These are phyloP conservation scores for Xerophyta viscosa DNA, from an alignment of 106 monocot species.

Conservation along the genomic window DNA sequence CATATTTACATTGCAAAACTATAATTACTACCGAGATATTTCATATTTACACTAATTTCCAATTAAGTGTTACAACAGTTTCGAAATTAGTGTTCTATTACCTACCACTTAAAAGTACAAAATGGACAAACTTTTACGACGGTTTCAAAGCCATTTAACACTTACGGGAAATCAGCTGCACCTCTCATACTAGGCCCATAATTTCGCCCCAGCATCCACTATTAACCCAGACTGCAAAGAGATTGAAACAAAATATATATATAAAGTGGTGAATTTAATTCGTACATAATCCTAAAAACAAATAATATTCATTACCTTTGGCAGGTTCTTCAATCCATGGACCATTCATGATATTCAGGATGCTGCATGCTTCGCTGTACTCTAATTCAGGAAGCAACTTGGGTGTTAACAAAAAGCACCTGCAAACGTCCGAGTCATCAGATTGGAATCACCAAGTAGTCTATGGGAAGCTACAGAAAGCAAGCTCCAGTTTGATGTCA, in stretches of 20 bases:
- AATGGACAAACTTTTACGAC: too few relatives aligned
- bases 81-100: too few relatives aligned
- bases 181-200: conserved; percentile 23
- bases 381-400: conserved; percentile 92
- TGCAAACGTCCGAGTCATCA: conserved; percentile 12
- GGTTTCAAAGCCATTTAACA: too few relatives aligned
- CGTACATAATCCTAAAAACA: neutral
- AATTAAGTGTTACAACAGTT: too few relatives aligned
- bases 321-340: conserved; percentile 87
- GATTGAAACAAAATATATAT: neutral
- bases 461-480: neutral
- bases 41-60: too few relatives aligned
- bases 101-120: too few relatives aligned
- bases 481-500: too few relatives aligned
- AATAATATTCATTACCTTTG: conserved; percentile 40
- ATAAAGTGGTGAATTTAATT: neutral
- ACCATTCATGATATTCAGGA: conserved; percentile 98
- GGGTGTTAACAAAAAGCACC: conserved; percentile 92
- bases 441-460: too few relatives aligned
- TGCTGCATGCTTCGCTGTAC: conserved; percentile 90
- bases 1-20: too few relatives aligned
- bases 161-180: too few relatives aligned
- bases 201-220: conserved; percentile 66
- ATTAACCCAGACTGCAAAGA: conserved; percentile 55
- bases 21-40: too few relatives aligned